Evolutionary conservation across 306 rosid genomes (phyloP).

Genomic region (Malus sylvestris): DNA sequence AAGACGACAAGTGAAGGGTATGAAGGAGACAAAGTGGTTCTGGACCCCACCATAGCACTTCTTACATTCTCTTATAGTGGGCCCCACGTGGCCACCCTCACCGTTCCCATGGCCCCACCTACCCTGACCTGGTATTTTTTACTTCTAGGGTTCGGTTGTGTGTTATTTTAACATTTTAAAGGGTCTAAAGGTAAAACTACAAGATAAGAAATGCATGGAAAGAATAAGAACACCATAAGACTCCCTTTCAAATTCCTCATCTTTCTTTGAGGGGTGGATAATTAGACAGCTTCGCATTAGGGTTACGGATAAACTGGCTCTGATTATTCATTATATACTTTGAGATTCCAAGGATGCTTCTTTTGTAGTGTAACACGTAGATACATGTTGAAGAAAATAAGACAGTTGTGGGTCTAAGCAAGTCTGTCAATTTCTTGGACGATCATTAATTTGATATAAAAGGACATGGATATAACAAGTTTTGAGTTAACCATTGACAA

Average conservation of each 20-base stretch:
- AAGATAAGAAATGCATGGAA: not conserved
- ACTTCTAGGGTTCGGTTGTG: not conserved
- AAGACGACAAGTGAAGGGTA: constrained; percentile 31
- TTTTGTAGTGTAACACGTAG: too few relatives aligned
- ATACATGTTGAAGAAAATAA: not conserved
- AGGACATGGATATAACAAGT: too few relatives aligned
- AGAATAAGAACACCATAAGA: not conserved
- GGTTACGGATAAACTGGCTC: too few relatives aligned
- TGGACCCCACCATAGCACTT: constrained; percentile 36
- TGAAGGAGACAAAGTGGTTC: constrained; percentile 37
- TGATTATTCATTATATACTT: too few relatives aligned
- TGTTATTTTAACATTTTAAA: not conserved
- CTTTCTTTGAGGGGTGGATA: not conserved
- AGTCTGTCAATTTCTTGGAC: too few relatives aligned
- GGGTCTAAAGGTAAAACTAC: not conserved
- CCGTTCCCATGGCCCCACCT: constrained; percentile 7
- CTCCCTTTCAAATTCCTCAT: not conserved
- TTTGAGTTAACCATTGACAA: too few relatives aligned
- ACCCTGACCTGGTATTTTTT: not conserved
- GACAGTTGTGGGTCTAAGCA: too few relatives aligned
- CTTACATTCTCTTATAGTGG: constrained; percentile 1
- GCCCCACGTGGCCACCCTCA: constrained; percentile 18
- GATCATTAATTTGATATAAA: too few relatives aligned
- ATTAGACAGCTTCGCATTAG: too few relatives aligned
- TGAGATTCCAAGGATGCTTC: too few relatives aligned